phyloP scores from a whole-genome alignment of 805 yeast genomes.

The Deakozyma indianensis region DNA sequence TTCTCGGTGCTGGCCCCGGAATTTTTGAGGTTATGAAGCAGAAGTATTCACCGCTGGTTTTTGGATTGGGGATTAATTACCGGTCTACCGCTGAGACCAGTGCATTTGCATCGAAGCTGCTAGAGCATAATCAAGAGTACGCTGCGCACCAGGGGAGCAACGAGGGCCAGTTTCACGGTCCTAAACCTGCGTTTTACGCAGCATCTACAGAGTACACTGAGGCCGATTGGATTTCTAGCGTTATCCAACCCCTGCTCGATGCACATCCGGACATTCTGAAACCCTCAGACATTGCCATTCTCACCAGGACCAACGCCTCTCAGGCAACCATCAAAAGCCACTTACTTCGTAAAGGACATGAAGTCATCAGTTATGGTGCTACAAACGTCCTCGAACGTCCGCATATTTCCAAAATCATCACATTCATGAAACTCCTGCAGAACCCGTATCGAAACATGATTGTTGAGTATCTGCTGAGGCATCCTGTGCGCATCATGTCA shows the following conservation, averaged over 20 bases:
- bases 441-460: neutral
- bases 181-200: neutral
- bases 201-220: neutral
- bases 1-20: slow-evolving; percentile 60
- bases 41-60: slow-evolving; percentile 21
- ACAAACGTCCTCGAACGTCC: neutral
- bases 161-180: slow-evolving; percentile 33
- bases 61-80: slow-evolving; percentile 55
- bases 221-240: neutral
- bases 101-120: slow-evolving; percentile 37
- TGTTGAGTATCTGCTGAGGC: neutral
- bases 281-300: neutral
- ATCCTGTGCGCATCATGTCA: neutral
- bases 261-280: neutral
- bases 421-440: neutral
- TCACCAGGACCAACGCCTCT: neutral
- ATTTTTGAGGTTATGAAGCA: slow-evolving; percentile 32
- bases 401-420: neutral
- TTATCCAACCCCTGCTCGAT: neutral
- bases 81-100: slow-evolving; percentile 64
- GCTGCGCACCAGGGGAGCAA: neutral
- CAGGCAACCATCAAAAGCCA: neutral
- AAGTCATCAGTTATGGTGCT: neutral
- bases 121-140: neutral
- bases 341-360: neutral